Evolutionary conservation across 305 asterid genomes (phyloP).

Genomic region (Plantago rigida): DNA sequence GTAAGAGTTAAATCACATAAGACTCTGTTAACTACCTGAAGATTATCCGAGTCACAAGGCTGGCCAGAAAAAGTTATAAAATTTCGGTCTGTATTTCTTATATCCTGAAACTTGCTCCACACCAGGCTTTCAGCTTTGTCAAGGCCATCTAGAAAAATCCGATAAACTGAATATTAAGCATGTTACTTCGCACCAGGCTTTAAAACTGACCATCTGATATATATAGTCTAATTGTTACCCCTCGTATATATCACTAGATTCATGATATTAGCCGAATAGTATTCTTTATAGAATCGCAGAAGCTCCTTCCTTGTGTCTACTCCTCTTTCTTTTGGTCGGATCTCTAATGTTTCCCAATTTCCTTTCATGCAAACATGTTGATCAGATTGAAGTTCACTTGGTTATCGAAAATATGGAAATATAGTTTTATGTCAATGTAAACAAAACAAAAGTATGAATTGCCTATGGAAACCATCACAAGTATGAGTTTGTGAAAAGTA

Average conservation of each 20-base stretch:
- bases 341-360: slow-evolving; percentile 90
- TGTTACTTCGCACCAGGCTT: slow-evolving; percentile 12
- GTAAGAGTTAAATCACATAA: background rate
- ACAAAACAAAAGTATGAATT: slow-evolving; percentile 5
- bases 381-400: no score
- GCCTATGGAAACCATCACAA: slow-evolving; percentile 8
- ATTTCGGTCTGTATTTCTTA: slow-evolving; percentile 49
- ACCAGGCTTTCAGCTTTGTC: slow-evolving; percentile 68
- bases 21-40: slow-evolving; percentile 48
- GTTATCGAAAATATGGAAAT: no score
- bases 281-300: slow-evolving; percentile 59
- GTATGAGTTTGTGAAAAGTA: slow-evolving; percentile 17
- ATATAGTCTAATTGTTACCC: slow-evolving; percentile 37
- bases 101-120: slow-evolving; percentile 69
- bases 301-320: slow-evolving; percentile 81
- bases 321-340: slow-evolving; percentile 70
- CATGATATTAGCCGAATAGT: slow-evolving; percentile 93
- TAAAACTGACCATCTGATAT: slow-evolving; percentile 25
- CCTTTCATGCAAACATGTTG: slow-evolving; percentile 33
- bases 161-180: background rate
- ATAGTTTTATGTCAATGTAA: no score
- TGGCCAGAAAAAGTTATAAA: slow-evolving; percentile 59
- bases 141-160: slow-evolving; percentile 48
- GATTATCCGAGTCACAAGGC: slow-evolving; percentile 71
- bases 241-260: slow-evolving; percentile 79